Evolutionary conservation across 2,329 filamentous ascomycete species (phyloP), one percentile per base, ranked within the genome.

Genomic region (Trichoderma aggressivum): DNA sequence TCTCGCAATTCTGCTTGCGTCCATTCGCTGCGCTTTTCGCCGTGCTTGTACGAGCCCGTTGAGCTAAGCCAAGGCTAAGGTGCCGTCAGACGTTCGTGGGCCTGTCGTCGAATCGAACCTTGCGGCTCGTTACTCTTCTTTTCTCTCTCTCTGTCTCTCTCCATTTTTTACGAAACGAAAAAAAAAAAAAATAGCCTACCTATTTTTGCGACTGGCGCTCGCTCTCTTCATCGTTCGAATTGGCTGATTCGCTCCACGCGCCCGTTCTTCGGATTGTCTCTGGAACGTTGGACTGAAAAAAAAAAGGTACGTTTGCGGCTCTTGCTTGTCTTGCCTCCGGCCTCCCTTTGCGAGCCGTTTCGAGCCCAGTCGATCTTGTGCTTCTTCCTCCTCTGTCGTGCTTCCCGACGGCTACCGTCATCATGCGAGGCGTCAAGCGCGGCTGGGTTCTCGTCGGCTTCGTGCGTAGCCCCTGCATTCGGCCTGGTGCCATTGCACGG

Each of bases 261-360:
- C 68, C 30, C 68, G 47, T 24, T 39, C 16, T 47, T 67, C 32
- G 36, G 47, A 53, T 58, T 65, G 21, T 70, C 30, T 58, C 21
- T 53, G 53, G 53, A 68, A 55, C 63, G 39, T 18, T 58, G 50
- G 28, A 66, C 32, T 55, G 26, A 32, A 28, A 43, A n/a, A 28
- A 43, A n/a, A 16, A 32, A 68, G 63, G 70, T 68, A 68, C 70
- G 70, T 68, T 68, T 71, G 63, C 70, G 36, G 63, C 12, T 59
- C 36, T 59, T n/a, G 55, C 47, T 50, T 70, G 61, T 70, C 60
- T 65, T 59, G 68, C 53, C 8, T 65, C 30, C 24, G 43, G 43
- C 56, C 60, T 59, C 50, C 50, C 26, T 58, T 53, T 56, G 26
- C 34, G n/a, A 36, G 39, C 56, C 43, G 66, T 28, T 34, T 56